Base-by-base conservation (phyloP, 1,284 basidiomycete species). In the Phellopilus nigrolimitatus region DNA sequence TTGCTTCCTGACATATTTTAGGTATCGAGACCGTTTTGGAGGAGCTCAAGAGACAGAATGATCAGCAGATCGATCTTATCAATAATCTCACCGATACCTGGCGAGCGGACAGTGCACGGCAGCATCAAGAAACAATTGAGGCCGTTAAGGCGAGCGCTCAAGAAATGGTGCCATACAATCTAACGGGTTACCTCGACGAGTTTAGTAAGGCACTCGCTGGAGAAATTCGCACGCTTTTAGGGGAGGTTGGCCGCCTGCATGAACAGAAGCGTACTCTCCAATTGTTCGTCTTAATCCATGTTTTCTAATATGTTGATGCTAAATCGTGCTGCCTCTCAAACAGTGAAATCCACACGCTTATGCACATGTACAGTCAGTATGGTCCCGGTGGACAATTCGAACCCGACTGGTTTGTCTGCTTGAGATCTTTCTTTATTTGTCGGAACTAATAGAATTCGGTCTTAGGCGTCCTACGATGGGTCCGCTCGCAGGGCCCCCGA, bases 361-460 rank as follows among this genome's bases (percentile, higher is more conserved):
- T 89, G 57, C 72, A 74, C 53, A 72, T 83, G 68, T 80, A 79
- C 62, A 73, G 82, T 30, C 85, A 84, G 62, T 85, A 86, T 56
- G 82, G 80, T 1, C 80, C 84, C 12, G 84, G 84, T 51, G 86
- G 87, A 45, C 82, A 87, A 63, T 89, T 83, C 58, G 80, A 87
- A 62, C 74, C 80, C 4, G 79, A 84, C 13, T 88, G 86, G 87
- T 79, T 52, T 51, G 74, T 53, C 34, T 41, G 12, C 17, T 41
- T 28, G 34, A 9, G 4, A 31, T 50, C 38, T 31, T 25, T 31
- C 59, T 40, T 53, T 47, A 31, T 22, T 42, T 19, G 19, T 27
- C 39, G 15, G 15, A 41, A 21, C 28, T 44, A 12, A 55, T 53
- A n/a, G 53, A 21, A 57, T 30, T 53, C 37, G 7, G 39, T 49